These are phyloP conservation scores for Acorus gramineus DNA, from an alignment of 106 monocot genomes.

Conservation along the genomic window DNA sequence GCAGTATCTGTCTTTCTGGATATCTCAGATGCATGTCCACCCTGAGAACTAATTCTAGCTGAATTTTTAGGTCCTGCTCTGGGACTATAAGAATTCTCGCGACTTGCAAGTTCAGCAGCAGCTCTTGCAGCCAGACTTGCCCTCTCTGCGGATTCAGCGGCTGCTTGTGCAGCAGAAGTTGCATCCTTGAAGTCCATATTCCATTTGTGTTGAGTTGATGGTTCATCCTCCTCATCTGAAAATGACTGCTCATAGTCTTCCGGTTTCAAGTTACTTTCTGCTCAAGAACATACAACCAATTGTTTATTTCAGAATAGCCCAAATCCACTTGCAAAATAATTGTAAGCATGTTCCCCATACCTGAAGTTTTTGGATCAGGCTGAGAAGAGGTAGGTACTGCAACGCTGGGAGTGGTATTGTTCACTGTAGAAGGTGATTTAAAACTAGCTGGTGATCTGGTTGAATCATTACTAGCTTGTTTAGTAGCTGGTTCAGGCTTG, in stretches of 20 bases:
- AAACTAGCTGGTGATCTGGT: constrained; percentile 1
- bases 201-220: constrained; percentile 24
- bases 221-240: constrained; percentile 8
- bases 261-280: constrained; percentile 13
- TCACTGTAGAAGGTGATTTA: constrained; percentile 8
- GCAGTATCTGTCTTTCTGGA: background rate
- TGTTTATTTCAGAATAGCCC: background rate
- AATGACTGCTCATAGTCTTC: constrained; percentile 13
- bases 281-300: background rate
- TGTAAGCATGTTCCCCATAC: constrained; percentile 9
- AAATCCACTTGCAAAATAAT: background rate
- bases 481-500: constrained; percentile 9
- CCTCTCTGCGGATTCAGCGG: constrained; percentile 91
- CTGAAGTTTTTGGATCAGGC: constrained; percentile 14
- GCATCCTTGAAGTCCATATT: constrained; percentile 77
- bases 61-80: constrained; percentile 3
- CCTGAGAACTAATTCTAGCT: background rate
- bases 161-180: constrained; percentile 74
- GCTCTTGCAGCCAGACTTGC: constrained; percentile 87
- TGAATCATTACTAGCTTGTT: constrained; percentile 11
- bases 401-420: background rate
- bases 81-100: constrained; percentile 10
- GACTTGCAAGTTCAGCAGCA: constrained; percentile 73
- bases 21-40: constrained; percentile 6
- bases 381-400: constrained; percentile 4